Evolutionary conservation across 1,284 basidiomycete species (phyloP), one percentile per base, ranked within the genome.

Genomic region (Pulchroboletus neoregius): DNA sequence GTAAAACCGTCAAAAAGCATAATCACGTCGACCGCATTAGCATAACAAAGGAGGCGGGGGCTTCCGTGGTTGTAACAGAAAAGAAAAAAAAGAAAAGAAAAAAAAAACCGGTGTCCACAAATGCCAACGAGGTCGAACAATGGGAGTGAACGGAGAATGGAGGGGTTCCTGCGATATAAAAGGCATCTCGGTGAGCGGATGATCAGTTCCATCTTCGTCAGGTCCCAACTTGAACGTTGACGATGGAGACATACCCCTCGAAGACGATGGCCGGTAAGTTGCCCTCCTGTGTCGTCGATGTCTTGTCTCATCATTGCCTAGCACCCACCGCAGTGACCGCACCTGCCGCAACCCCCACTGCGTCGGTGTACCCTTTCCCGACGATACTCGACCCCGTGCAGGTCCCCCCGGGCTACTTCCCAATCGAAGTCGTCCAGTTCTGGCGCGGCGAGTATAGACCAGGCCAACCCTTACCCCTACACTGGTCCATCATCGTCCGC

Each of bases 401-500:
- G 10, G 52, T 63, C 31, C 62, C 62, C 9, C 5, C 31, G 1
- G 54, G 56, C 3, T 41, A 16, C 34, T 54, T 45, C 42, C 53
- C 58, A 20, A 55, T 66, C 40, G 51, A 66, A 20, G 40, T 66
- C 16, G 48, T 49, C 43, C 61, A 65, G 31, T 63, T 51, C 42
- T 65, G 60, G 62, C 34, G 34, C 4, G 34, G 34, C 5, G 34
- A 35, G 12, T 13, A 22, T 18, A 15, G 2, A 0, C 63, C 52
- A 12, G 62, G 64, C 10, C 43, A 56, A 10, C 60, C 53, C 12
- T 16, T 45, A 7, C 62, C 63, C 2, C 34, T 65, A 1, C 62
- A 66, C 39, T 66, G 63, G 62, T 28, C 51, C 10, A 55, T 63
- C 52, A 11, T 51, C 42, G 43, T 66, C 37, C 63, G 49, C 7